Evolutionary conservation across 768 basidiomycete genomes (phyloP).

Genomic region (Suillus subalutaceus): DNA sequence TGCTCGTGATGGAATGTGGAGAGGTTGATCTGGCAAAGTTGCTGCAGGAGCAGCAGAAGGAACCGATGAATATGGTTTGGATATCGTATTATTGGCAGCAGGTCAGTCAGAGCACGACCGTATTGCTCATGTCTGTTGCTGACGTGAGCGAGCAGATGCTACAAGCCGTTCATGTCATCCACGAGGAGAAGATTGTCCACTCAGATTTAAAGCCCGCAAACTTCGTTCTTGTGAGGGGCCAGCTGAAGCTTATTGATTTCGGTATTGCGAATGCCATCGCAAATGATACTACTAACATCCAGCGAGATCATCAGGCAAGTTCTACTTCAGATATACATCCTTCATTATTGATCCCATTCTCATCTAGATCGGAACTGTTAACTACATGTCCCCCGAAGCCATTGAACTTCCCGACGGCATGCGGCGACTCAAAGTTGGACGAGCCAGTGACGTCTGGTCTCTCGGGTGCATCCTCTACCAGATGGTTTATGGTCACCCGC

Average conservation of each 20-base stretch:
- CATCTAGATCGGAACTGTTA: constrained; percentile 87
- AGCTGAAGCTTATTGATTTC: constrained; percentile 97
- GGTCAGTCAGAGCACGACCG: constrained; percentile 45
- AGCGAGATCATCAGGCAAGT: constrained; percentile 88
- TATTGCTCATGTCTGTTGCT: constrained; percentile 1
- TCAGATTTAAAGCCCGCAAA: constrained; percentile 98
- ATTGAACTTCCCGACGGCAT: constrained; percentile 87
- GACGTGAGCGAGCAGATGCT: constrained; percentile 69
- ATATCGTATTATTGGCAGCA: constrained; percentile 97
- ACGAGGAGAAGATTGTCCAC: constrained; percentile 98
- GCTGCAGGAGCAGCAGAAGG: constrained; percentile 81
- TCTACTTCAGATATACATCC: not conserved
- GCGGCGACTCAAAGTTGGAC: constrained; percentile 91
- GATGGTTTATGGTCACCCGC: constrained; percentile 94
- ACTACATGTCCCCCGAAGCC: constrained; percentile 99
- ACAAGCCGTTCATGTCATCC: constrained; percentile 97
- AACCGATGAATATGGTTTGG: constrained; percentile 91
- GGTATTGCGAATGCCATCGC: constrained; percentile 99
- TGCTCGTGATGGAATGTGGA: constrained; percentile 96
- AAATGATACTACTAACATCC: constrained; percentile 98
- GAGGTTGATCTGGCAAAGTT: constrained; percentile 90
- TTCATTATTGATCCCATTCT: constrained; percentile 4
- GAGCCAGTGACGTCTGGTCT: constrained; percentile 97
- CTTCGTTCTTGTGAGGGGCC: constrained; percentile 94
- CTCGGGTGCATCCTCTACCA: constrained; percentile 98